A percentile compares a stretch with the other conserved stretches of the same genome.
phyloP scores from a whole-genome alignment of 768 basidiomycete species.

The Suillus paluster region DNA sequence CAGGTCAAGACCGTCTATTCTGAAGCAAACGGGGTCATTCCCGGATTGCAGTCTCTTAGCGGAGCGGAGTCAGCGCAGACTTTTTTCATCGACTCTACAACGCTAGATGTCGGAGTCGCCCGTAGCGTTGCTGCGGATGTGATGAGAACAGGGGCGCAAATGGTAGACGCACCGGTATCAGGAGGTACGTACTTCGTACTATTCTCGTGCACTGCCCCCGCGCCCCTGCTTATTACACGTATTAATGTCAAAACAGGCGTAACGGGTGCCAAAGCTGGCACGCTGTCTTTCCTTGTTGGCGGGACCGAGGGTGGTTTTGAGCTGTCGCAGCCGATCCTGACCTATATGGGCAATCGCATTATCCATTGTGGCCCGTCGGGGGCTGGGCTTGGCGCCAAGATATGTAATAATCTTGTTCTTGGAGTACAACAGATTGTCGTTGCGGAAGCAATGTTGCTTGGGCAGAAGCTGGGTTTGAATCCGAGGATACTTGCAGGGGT shows the following conservation, averaged over 20 bases:
- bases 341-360: conserved; percentile 79
- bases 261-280: conserved; percentile 84
- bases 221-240: conserved; percentile 12
- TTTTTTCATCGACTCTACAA: conserved; percentile 89
- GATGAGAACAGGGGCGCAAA: conserved; percentile 58
- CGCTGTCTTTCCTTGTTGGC: conserved; percentile 91
- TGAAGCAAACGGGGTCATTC: conserved; percentile 62
- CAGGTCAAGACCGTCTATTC: conserved; percentile 82
- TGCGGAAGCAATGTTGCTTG: conserved; percentile 90
- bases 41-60: conserved; percentile 56
- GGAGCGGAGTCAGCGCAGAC: conserved; percentile 46
- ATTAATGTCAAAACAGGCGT: conserved; percentile 55
- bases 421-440: conserved; percentile 84
- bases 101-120: conserved; percentile 80
- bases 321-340: conserved; percentile 60
- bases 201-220: conserved; percentile 9
- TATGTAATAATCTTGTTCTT: conserved; percentile 84
- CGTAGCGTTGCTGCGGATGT: conserved; percentile 64
- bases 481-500: conserved; percentile 78
- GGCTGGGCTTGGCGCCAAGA: conserved; percentile 84
- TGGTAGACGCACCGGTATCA: conserved; percentile 95
- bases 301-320: conserved; percentile 64
- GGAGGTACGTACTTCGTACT: conserved; percentile 69
- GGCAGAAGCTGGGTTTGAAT: conserved; percentile 79
- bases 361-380: conserved; percentile 86